Percentiles rank a stretch among this genome's conserved stretches.
phyloP scores from a whole-genome alignment of 768 basidiomycete species.

The Lactarius indigo region DNA sequence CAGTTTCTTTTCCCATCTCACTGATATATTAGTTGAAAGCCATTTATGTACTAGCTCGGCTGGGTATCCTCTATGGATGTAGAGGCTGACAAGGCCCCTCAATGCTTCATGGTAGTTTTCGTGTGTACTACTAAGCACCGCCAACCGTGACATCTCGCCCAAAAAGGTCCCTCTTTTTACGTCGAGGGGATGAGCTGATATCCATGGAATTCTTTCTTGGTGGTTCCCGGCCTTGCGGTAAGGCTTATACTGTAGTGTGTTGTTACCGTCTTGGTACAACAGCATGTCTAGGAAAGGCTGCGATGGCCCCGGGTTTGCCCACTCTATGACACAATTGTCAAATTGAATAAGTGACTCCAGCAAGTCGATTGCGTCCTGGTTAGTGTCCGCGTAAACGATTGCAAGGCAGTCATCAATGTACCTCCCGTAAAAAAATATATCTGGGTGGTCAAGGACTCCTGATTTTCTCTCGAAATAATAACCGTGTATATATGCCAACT shows the following conservation, averaged over 20 bases:
- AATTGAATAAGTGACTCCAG: too few relatives aligned
- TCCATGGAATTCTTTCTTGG: slow-evolving; percentile 4
- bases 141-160: background rate
- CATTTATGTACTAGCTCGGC: background rate
- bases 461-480: too few relatives aligned
- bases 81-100: background rate
- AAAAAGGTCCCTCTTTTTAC: background rate
- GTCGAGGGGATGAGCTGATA: background rate
- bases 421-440: too few relatives aligned
- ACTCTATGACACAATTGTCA: background rate
- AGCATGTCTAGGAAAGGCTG: background rate
- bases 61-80: background rate
- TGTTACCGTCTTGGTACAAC: background rate
- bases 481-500: too few relatives aligned
- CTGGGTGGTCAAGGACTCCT: too few relatives aligned
- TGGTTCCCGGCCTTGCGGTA: background rate
- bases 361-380: too few relatives aligned
- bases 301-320: background rate
- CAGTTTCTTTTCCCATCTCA: too few relatives aligned
- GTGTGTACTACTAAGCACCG: background rate
- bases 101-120: background rate
- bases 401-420: too few relatives aligned
- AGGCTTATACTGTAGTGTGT: background rate
- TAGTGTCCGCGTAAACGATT: too few relatives aligned
- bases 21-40: background rate